Percentiles rank a stretch among this genome's conserved stretches.
These are phyloP conservation scores for Silene conica DNA, from an alignment of 148 eudicot species.

Conservation along the genomic window DNA sequence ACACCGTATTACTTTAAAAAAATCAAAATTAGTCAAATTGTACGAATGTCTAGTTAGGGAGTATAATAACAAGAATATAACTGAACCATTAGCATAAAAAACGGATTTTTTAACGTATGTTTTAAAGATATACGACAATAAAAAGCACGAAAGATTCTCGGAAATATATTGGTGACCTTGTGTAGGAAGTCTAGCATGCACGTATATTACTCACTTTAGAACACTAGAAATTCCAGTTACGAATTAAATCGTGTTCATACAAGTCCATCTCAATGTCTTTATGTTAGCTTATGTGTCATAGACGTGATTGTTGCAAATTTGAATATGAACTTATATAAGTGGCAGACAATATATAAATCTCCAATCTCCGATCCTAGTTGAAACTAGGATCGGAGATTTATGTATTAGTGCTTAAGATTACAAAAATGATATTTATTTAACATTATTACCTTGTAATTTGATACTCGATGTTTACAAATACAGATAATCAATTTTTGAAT, in stretches of 20 bases:
- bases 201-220: not conserved
- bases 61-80: no score
- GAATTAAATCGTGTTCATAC: constrained; percentile 13
- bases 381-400: not conserved
- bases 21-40: constrained; percentile 12
- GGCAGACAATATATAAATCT: constrained; percentile 4
- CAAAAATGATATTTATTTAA: no score
- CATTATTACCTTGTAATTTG: no score
- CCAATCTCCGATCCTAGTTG: not conserved
- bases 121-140: no score
- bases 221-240: constrained; percentile 2
- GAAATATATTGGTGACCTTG: not conserved
- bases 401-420: not conserved
- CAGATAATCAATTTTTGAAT: no score
- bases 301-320: constrained; percentile 24
- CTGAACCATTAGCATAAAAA: not conserved
- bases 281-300: constrained; percentile 10
- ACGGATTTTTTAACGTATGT: no score
- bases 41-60: constrained; percentile 1
- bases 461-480: no score
- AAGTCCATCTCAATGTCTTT: not conserved
- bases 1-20: no score
- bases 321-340: constrained; percentile 15
- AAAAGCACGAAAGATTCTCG: no score
- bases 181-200: not conserved